Evolutionary conservation across 2,329 filamentous ascomycete genomes (phyloP), one percentile per base, ranked within the genome.

Genomic region (Drechslera avenae): DNA sequence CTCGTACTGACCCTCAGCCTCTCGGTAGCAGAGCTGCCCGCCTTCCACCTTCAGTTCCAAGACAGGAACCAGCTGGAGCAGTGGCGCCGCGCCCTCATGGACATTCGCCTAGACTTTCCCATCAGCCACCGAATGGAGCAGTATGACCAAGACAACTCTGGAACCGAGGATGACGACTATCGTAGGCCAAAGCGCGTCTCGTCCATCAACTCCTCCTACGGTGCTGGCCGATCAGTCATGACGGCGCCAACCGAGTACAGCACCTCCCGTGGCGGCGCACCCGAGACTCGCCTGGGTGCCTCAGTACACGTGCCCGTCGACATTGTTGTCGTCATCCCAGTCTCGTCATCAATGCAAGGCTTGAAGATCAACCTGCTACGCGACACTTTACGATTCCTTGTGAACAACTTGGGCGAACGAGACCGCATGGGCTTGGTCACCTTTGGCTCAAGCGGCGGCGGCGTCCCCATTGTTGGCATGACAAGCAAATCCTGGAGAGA

Each of bases 321-420:
- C 68, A 86, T 99, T 23, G 93, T 99, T 0, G 91, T 97, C 0
- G 94, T 99, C 17, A 92, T 99, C 28, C 94, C 94, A 0, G 91
- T 99, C 5, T 97, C 94, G 0, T 96, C 93, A 1, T 97, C 94
- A 0, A 99, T 97, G 93, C 94, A 97, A 74, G 94, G 94, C n/a
- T 84, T 99, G 54, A 99, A 99, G 78, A 97, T 97, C 69, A 96
- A 93, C 55, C 81, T 99, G 1, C 85, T 99, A 12, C 87, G 91
- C 34, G 94, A 99, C 73, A 89, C 93, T 0, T 81, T 99, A 30
- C 90, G 89, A 52, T 99, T 97, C 72, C 87, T 99, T 73, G 90
- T 99, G 2, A 83, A 88, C 61, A 93, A 86, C 39, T 84, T 99
- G 0, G 94, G 94, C 26, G 91, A 97, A 62, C 85, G 91, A 46